phyloP scores from a whole-genome alignment of 192 early-diverging fungal species.

The Coemansia sp. region DNA sequence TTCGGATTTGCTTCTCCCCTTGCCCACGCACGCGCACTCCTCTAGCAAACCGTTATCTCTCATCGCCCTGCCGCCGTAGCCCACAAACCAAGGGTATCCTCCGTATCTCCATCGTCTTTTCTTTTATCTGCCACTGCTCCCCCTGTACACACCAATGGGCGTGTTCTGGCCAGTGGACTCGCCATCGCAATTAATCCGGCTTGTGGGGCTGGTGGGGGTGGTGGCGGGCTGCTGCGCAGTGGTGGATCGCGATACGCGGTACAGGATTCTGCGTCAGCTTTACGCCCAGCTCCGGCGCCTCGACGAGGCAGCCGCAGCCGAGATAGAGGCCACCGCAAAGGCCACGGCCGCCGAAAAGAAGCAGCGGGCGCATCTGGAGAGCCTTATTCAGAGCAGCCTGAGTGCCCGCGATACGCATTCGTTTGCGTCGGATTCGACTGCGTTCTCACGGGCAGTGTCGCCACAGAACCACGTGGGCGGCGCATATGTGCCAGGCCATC shows the following conservation, averaged over 20 bases:
- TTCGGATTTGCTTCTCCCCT: not conserved
- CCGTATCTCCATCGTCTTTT: not conserved
- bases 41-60: constrained; percentile 6
- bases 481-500: not conserved
- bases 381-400: not conserved
- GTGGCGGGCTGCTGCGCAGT: constrained; percentile 37
- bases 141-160: constrained; percentile 12
- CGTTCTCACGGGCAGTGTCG: constrained; percentile 32
- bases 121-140: not conserved
- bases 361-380: not conserved
- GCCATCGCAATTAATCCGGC: constrained; percentile 9
- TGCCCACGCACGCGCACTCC: not conserved
- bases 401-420: constrained; percentile 35
- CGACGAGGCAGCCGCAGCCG: constrained; percentile 23
- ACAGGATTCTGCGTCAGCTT: constrained; percentile 20
- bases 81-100: too few relatives aligned
- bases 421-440: constrained; percentile 45
- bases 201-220: constrained; percentile 23
- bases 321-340: constrained; percentile 8
- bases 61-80: not conserved
- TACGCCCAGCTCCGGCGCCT: constrained; percentile 30
- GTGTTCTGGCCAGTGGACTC: constrained; percentile 37
- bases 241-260: constrained; percentile 36
- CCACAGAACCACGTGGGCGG: constrained; percentile 6
- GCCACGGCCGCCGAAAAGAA: not conserved